Evolutionary conservation across 1,284 basidiomycete species (phyloP).

Genomic region (Microbotryum violaceum): DNA sequence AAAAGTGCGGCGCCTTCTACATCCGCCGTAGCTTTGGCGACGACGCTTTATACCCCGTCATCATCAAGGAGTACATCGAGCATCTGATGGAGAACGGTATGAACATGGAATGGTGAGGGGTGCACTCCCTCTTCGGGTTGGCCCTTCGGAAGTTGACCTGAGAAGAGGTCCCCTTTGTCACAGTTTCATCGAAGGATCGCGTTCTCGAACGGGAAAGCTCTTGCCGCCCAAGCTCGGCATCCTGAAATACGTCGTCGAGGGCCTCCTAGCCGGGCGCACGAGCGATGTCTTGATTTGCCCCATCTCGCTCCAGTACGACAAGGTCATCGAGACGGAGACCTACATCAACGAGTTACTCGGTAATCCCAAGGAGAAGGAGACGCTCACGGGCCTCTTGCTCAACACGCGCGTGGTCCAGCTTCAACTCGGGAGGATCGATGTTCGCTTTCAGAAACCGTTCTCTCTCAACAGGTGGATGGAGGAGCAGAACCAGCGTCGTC

Average conservation of each 20-base stretch:
- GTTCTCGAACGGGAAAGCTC: constrained; percentile 42
- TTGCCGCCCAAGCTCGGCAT: constrained; percentile 43
- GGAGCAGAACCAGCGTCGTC: constrained; percentile 35
- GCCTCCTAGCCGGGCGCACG: constrained; percentile 34
- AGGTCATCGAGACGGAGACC: constrained; percentile 42
- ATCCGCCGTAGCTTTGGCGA: constrained; percentile 41
- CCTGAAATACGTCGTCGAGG: constrained; percentile 42
- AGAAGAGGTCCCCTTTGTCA: no score
- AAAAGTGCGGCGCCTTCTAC: constrained; percentile 41
- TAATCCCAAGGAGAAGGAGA: constrained; percentile 43
- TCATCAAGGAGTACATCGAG: constrained; percentile 43
- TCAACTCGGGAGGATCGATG: constrained; percentile 41
- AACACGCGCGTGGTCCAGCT: constrained; percentile 38
- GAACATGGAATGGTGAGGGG: constrained; percentile 37
- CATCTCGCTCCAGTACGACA: constrained; percentile 42
- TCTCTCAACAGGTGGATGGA: constrained; percentile 39
- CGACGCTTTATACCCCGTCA: constrained; percentile 40
- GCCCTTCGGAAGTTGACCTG: not conserved
- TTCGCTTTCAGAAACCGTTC: constrained; percentile 43
- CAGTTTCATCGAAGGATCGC: constrained; percentile 41
- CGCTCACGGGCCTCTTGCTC: constrained; percentile 38
- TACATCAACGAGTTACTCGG: constrained; percentile 42
- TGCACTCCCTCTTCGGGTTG: not conserved
- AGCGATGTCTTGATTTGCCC: constrained; percentile 42
- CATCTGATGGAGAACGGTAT: constrained; percentile 38